Evolutionary conservation across 140 eudicot genomes (phyloP), one percentile per base, ranked within the genome.

Genomic region (Flaveria floridana): DNA sequence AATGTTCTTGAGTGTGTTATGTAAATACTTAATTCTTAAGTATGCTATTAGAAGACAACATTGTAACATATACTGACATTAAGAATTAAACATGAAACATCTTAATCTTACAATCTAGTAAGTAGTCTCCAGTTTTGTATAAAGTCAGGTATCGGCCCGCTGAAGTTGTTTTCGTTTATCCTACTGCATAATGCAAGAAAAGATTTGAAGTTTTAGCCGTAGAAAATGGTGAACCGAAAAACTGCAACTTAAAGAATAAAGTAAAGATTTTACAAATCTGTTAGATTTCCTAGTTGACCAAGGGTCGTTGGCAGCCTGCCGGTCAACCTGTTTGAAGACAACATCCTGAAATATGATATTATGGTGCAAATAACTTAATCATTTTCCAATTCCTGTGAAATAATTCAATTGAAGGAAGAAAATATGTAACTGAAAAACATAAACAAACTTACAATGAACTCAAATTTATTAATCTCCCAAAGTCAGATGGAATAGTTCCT

Each of bases 71-170:
- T 52, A 51, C 79, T 16, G 34, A 65, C 13, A 51, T 9, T 14
- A 20, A 18, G 39, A 10, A 52, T 0, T 20, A 44, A 70, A 50
- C 48, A 62, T 25, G 6, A 18, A 65, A 34, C 41, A 75, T 80
- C 93, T 86, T 85, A 93, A 78, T 80, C 93, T 86, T 86, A 93
- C 98, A 93, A 74, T 86, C 88, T 83, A 4, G 62, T 62, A 74
- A 93, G 88, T 21, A 61, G 81, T 72, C 65, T 88, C 98, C 94
- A 90, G 76, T 88, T 85, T 75, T 84, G 87, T 65, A 92, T 84
- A 67, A 84, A 78, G 74, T 86, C 86, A 20, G 98, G 97, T 82
- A 93, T 88, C 39, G 73, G 72, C 74, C 98, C 98, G 64, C 75
- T 83, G 79, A 93, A 87, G 72, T 85, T 85, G 86, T 84, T 85